These are phyloP conservation scores for Alloteropsis angusta DNA, from an alignment of 202 grass and related monocot genomes.

Conservation along the genomic window DNA sequence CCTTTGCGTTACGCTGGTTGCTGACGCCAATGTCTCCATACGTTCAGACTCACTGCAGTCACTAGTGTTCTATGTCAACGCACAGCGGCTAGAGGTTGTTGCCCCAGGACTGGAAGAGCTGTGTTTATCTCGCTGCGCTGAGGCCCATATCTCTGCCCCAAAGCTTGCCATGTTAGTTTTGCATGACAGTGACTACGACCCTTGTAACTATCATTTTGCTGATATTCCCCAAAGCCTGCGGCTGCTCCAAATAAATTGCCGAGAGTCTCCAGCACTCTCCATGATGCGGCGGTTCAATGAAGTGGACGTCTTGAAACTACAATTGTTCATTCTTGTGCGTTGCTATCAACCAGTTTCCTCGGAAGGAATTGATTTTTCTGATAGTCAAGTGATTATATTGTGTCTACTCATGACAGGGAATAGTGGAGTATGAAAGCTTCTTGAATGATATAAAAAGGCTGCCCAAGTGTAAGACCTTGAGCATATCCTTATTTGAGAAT, in stretches of 20 bases:
- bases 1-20: too few species aligned
- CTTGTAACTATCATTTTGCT: not conserved
- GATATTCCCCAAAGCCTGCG: not conserved
- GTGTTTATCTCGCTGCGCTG: too few species aligned
- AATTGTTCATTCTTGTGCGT: not conserved
- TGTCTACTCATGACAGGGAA: not conserved
- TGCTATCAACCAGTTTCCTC: not conserved
- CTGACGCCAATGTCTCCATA: too few species aligned
- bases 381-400: not conserved
- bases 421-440: not conserved
- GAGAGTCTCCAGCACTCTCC: too few species aligned
- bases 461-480: not conserved
- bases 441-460: not conserved
- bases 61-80: not conserved
- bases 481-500: accelerated
- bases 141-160: too few species aligned
- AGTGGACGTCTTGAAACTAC: not conserved
- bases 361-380: too few species aligned
- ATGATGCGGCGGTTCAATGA: not conserved
- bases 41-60: not conserved
- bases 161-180: not conserved
- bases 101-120: not conserved
- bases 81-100: too few species aligned
- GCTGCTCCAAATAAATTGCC: not conserved
- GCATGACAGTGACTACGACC: not conserved